Percentiles rank a stretch among this genome's conserved stretches.
phyloP scores from a whole-genome alignment of 495 filamentous ascomycete species.

The Achaetomiella virescens region DNA sequence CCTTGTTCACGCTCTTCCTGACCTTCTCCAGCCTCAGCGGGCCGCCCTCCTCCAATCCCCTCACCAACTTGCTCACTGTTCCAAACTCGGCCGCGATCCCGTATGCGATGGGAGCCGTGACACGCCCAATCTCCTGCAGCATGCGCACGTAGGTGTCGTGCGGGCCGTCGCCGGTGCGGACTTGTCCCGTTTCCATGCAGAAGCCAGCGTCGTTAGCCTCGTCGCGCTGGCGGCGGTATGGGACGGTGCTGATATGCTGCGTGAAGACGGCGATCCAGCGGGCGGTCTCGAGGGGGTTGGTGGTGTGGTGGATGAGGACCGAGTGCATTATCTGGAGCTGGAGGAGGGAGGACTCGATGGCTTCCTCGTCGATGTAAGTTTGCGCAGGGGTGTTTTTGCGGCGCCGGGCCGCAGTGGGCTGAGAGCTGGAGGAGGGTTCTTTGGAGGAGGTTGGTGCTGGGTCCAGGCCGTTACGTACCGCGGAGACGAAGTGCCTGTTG shows the following conservation, averaged over 20 bases:
- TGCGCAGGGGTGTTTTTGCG: constrained; percentile 38
- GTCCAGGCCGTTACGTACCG: constrained; percentile 52
- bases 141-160: constrained; percentile 69
- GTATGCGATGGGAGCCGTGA: constrained; percentile 68
- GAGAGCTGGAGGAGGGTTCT: constrained; percentile 5
- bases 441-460: constrained; percentile 3
- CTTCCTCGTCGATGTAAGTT: constrained; percentile 61
- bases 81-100: constrained; percentile 61
- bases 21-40: constrained; percentile 56
- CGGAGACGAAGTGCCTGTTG: constrained; percentile 61
- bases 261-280: constrained; percentile 77
- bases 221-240: constrained; percentile 52
- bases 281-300: constrained; percentile 55
- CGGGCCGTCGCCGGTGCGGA: constrained; percentile 62
- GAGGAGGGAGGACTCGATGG: constrained; percentile 68
- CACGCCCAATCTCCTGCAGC: constrained; percentile 68
- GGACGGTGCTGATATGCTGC: constrained; percentile 70
- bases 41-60: constrained; percentile 54
- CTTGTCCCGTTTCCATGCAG: constrained; percentile 79
- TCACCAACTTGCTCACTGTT: constrained; percentile 50
- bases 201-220: constrained; percentile 48
- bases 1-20: constrained; percentile 59
- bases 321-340: constrained; percentile 62
- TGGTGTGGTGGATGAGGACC: constrained; percentile 69
- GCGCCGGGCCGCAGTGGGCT: constrained; percentile 18